Evolutionary conservation across 169 alveolate species (phyloP).

Genomic region (Plasmodium gonderi): DNA sequence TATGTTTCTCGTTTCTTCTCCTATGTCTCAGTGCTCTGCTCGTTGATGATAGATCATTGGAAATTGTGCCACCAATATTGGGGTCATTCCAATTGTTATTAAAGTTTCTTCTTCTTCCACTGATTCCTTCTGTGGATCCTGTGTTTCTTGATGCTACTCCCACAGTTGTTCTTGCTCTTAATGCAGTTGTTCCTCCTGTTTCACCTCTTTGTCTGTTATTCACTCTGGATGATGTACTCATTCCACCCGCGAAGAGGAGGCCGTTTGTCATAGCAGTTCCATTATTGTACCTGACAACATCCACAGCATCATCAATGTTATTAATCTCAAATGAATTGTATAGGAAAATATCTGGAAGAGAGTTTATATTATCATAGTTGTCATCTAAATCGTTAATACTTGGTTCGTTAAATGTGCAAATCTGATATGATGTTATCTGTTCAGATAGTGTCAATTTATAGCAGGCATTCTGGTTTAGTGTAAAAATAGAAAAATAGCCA

Average conservation of each 20-base stretch:
- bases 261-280: neutral
- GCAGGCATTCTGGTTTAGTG: constrained; percentile 19
- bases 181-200: no score
- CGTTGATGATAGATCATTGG: neutral
- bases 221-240: neutral
- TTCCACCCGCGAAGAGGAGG: neutral
- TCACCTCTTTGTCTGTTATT: no score
- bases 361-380: constrained; percentile 15
- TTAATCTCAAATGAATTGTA: neutral
- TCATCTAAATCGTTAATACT: constrained; percentile 8
- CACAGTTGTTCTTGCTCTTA: no score
- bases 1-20: neutral
- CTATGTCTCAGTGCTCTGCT: neutral
- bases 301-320: neutral
- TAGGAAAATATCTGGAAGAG: constrained; percentile 22
- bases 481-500: constrained; percentile 71
- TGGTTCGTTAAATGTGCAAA: constrained; percentile 10
- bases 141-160: no score
- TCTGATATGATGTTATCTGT: constrained; percentile 51
- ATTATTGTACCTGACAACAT: neutral
- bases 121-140: no score
- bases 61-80: neutral
- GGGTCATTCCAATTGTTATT: neutral
- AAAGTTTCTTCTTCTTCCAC: neutral
- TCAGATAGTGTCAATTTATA: constrained; percentile 57